Evolutionary conservation across 2,329 filamentous ascomycete species (phyloP).

Genomic region (Trichoderma sp.): DNA sequence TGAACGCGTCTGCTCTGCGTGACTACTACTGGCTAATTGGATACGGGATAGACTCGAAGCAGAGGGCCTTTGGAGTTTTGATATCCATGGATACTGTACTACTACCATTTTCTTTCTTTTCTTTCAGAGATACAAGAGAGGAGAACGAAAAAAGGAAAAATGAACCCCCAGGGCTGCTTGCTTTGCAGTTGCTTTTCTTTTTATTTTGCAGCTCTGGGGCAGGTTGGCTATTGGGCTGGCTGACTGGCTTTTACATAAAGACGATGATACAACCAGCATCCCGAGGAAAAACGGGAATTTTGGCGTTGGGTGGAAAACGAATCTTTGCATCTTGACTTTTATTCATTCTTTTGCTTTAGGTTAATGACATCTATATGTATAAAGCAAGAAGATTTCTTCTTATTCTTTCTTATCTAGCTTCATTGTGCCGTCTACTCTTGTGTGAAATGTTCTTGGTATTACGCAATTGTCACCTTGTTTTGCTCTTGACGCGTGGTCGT

Average conservation of each 20-base stretch:
- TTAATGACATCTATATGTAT: conserved; percentile 24
- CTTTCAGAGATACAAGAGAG: conserved; percentile 19
- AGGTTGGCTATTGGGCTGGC: conserved; percentile 25
- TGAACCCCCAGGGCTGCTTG: neutral
- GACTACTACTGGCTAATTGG: conserved; percentile 22
- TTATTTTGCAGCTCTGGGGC: neutral
- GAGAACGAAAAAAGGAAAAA: neutral
- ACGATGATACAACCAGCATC: conserved; percentile 26
- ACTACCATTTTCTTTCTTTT: conserved; percentile 21
- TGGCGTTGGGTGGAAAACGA: conserved; percentile 26
- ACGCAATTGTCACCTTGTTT: neutral
- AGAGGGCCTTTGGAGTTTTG: conserved; percentile 13
- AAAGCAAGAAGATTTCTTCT: conserved; percentile 24
- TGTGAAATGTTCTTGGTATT: neutral
- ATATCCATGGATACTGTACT: conserved; percentile 25
- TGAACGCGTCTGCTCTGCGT: neutral
- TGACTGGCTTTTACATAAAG: conserved; percentile 15
- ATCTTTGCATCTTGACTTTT: neutral
- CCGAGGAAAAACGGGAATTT: conserved; percentile 16
- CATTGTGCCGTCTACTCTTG: neutral
- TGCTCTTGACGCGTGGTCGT: neutral
- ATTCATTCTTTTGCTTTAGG: conserved; percentile 25
- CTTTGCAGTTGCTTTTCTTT: neutral
- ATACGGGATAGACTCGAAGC: conserved; percentile 32
- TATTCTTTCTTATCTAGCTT: too few relatives aligned